Base-by-base conservation (phyloP, 2,329 filamentous ascomycete genomes). In the Colletotrichum noveboracense region DNA sequence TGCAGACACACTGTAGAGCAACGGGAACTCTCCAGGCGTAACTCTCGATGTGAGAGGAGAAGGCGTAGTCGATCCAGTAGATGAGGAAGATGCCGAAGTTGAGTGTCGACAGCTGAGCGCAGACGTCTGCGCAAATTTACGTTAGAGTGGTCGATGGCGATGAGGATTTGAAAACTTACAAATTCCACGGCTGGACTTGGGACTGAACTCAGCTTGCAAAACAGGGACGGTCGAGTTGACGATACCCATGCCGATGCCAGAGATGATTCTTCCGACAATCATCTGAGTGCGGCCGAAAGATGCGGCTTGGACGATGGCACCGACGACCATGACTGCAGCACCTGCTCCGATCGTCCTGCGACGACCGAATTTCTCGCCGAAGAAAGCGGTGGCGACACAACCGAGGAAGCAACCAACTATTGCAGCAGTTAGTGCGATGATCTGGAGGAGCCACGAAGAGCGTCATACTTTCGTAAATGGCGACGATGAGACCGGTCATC, bases 41-140 rank as follows among this genome's bases (percentile, higher is more conserved):
- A 77, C 82, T 83, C 1, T 77, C 74, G 0, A 70, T 30, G 2
- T 81, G 79, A 0, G 78, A 80, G 2, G 82, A 84, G 58, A 88
- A 83, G 14, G 80, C 87, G 60, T 87, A 87, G 66, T 88, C 85
- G 72, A 88, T 85, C 86, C 87, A 88, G 76, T 88, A 88, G 3
- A 85, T 83, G 32, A 88, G 77, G 66, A 85, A 83, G 66, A 87
- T 87, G 3, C 85, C 87, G 18, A 88, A 84, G 75, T 88, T 89
- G 21, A 89, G 83, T 1, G 87, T 88, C 0, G 86, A 87, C 6
- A 89, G 79, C 74, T 88, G 87, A 18, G 86, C 85, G 73, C 87
- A 88, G 68, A 88, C 87, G 75, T 84, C 81, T 86, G 70, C 43
- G 1, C 10, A 1, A 7, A 7, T 32, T 18, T 6, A 2, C 18